Conservation (phyloP, 1,284 basidiomycete species). For the Cystobasidium sp. region DNA sequence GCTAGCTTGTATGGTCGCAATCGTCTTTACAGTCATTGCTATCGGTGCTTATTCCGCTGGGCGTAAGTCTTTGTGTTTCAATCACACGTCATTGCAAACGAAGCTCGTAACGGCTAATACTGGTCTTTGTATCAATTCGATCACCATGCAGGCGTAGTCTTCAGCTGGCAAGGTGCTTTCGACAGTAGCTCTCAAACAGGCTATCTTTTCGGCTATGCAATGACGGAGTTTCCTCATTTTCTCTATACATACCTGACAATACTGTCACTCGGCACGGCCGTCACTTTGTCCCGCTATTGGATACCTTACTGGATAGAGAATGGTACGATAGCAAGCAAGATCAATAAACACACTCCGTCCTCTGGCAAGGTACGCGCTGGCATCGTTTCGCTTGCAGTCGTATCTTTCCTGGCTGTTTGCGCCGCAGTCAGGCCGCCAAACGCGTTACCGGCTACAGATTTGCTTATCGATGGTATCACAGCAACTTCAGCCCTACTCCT, state of each 20-base stretch:
- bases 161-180: conserved; percentile 27
- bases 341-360: background rate
- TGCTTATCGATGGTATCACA: conserved; percentile 26
- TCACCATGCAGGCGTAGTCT: conserved; percentile 12
- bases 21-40: conserved; percentile 32
- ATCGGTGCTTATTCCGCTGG: conserved; percentile 25
- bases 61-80: background rate
- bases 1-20: conserved; percentile 9
- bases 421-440: conserved; percentile 16
- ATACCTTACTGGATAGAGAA: conserved; percentile 6
- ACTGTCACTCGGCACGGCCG: background rate
- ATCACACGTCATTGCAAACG: background rate
- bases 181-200: conserved; percentile 26
- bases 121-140: too few relatives aligned
- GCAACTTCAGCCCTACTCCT: conserved; percentile 25
- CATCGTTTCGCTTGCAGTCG: background rate
- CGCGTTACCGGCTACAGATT: conserved; percentile 30
- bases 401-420: conserved; percentile 14
- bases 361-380: conserved; percentile 2
- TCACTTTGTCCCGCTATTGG: conserved; percentile 8
- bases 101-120: too few relatives aligned
- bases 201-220: conserved; percentile 18
- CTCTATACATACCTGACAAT: background rate
- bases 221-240: conserved; percentile 16
- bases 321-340: background rate